These are phyloP conservation scores for Eucalyptus melliodora DNA, from an alignment of 345 rosid species.

Conservation along the genomic window DNA sequence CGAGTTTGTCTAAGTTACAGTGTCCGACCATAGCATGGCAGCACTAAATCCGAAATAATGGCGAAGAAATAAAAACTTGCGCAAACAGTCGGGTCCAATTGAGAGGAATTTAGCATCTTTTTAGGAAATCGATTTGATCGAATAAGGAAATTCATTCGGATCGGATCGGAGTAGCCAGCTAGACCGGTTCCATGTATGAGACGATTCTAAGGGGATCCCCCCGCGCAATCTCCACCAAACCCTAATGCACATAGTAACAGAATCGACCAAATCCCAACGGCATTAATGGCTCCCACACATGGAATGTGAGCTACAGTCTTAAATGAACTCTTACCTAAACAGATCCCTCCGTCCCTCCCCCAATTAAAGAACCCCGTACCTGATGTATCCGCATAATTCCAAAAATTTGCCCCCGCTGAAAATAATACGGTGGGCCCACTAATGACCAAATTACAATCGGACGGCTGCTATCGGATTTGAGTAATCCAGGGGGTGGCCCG, in stretches of 20 bases:
- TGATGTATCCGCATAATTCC: not conserved
- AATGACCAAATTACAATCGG: not conserved
- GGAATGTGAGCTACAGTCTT: not conserved
- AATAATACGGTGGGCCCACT: not conserved
- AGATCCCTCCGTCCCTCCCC: too few relatives aligned
- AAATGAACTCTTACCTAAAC: not conserved
- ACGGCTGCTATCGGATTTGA: not conserved
- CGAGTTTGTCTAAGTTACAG: not conserved
- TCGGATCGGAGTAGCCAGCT: fast-evolving
- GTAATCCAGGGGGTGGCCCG: not conserved
- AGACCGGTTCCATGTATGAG: not conserved
- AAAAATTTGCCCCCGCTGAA: not conserved
- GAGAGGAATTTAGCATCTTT: fast-evolving
- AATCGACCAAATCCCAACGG: not conserved
- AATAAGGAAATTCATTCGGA: not conserved
- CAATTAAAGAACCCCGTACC: not conserved
- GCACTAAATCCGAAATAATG: not conserved
- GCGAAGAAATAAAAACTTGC: fast-evolving
- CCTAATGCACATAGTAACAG: not conserved
- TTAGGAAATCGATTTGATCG: not conserved
- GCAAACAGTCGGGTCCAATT: fast-evolving
- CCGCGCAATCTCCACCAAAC: not conserved
- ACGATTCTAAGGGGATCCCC: not conserved
- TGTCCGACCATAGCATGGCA: not conserved
- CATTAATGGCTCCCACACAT: not conserved